Base-by-base conservation (phyloP, 306 rosid species). In the Gillenia trifoliata region DNA sequence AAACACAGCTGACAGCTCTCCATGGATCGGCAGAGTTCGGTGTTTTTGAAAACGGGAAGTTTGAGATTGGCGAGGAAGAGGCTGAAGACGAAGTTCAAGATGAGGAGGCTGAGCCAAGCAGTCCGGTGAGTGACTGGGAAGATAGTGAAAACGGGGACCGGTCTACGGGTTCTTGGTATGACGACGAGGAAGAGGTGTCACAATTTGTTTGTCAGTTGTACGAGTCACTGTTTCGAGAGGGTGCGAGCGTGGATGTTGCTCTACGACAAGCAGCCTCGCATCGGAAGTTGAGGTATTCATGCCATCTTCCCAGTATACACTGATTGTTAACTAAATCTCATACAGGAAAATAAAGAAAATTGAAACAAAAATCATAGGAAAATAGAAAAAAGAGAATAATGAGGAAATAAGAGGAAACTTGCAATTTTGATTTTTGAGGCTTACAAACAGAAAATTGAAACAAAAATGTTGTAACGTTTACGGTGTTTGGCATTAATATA, bases 111-210 rank as follows among this genome's bases (percentile, higher is more conserved):
- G 83, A 79, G 81, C 92, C 89, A 26, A 68, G 73, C 34, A 95
- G 99, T 81, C 96, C 99, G 4, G 52, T 75, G 20, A 95, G 99
- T 79, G 99, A 95, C 78, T 95, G 99, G 99, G 99, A 91, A 83
- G 99, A 92, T 50, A 89, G 91, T 71, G 98, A 86, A 86, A 82
- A 34, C 49, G 88, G 75, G 61, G 88, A 83, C 50, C 70, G 19
- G n/a, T 41, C 75, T 29, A 72, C 60, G 19, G 81, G 82, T 47
- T 61, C 83, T 72, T 86, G 94, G 92, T 92, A 90, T 28, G 92
- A 86, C 8, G 89, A 89, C 40, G 99, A 92, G 85, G 96, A 85
- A 82, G 93, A 90, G 72, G 85, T 90, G 80, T 87, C 99, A 1
- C 92, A 92, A 69, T 95, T 95, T 78, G 70, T 88, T 55, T 89